phyloP scores from a whole-genome alignment of 257 asterid genomes.

The Solanum chiquidenum region DNA sequence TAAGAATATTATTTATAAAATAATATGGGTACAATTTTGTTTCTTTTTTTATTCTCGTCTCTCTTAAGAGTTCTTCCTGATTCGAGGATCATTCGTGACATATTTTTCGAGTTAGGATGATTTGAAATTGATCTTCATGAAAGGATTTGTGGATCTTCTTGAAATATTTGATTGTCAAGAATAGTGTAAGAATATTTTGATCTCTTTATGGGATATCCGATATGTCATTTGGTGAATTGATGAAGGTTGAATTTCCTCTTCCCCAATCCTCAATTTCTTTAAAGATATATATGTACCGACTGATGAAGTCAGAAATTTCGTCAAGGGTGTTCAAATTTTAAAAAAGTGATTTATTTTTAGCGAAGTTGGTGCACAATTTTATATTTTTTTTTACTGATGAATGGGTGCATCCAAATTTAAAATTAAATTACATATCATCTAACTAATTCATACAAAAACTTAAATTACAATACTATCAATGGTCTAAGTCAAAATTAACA shows the following conservation, averaged over 20 bases:
- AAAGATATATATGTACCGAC: background rate
- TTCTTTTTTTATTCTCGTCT: too few species aligned
- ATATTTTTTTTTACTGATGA: too few species aligned
- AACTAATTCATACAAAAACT: background rate
- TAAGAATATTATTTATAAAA: too few species aligned
- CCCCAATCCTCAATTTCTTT: background rate
- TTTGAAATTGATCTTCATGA: background rate
- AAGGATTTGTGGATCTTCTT: background rate
- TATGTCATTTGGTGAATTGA: background rate
- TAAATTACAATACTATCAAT: background rate
- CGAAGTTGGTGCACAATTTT: too few species aligned
- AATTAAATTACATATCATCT: too few species aligned
- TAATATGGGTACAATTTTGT: background rate
- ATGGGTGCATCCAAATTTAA: too few species aligned
- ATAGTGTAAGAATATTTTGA: background rate
- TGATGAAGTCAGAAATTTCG: fast-evolving
- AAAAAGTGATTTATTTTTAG: too few species aligned
- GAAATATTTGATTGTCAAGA: background rate
- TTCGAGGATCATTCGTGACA: background rate
- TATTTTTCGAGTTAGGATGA: too few species aligned
- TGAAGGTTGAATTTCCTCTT: background rate
- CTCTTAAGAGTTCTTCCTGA: background rate
- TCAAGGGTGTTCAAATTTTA: too few species aligned
- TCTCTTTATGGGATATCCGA: background rate
- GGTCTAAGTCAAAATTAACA: background rate